Conservation (phyloP, 257 asterid genomes). For the Penstemon davidsonii region DNA sequence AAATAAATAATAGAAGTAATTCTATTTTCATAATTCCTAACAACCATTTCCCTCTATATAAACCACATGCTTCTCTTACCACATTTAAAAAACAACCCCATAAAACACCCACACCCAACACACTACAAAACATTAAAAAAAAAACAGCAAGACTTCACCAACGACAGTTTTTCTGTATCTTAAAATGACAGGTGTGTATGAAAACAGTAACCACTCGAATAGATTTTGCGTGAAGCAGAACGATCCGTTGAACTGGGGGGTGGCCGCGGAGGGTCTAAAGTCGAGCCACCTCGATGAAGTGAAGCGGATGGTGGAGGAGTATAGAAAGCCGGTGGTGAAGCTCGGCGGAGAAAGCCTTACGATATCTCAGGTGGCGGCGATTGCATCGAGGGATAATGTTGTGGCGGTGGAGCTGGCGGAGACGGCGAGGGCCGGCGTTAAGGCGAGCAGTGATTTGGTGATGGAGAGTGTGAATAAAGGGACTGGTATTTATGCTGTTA, state of each 20-base stretch:
- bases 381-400: conserved; percentile 42
- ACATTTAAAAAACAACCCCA: conserved; percentile 5
- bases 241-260: conserved; percentile 52
- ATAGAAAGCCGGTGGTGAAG: conserved; percentile 45
- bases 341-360: conserved; percentile 56
- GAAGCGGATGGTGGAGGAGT: conserved; percentile 54
- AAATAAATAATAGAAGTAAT: neutral
- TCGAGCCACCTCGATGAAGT: conserved; percentile 56
- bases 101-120: neutral
- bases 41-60: conserved; percentile 33
- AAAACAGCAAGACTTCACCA: neutral
- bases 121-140: neutral
- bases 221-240: conserved; percentile 36
- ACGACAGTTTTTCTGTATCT: neutral
- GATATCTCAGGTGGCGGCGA: conserved; percentile 53
- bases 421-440: conserved; percentile 51
- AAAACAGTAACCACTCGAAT: conserved; percentile 22
- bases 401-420: conserved; percentile 57
- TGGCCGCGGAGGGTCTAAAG: conserved; percentile 43
- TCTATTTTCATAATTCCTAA: neutral
- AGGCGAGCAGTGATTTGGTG: conserved; percentile 59
- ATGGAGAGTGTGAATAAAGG: conserved; percentile 59
- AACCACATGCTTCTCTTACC: conserved; percentile 23
- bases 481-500: conserved; percentile 54
- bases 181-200: neutral